These are phyloP conservation scores for Paramecium bursaria DNA, from an alignment of 73 alveolate species.

Conservation along the genomic window DNA sequence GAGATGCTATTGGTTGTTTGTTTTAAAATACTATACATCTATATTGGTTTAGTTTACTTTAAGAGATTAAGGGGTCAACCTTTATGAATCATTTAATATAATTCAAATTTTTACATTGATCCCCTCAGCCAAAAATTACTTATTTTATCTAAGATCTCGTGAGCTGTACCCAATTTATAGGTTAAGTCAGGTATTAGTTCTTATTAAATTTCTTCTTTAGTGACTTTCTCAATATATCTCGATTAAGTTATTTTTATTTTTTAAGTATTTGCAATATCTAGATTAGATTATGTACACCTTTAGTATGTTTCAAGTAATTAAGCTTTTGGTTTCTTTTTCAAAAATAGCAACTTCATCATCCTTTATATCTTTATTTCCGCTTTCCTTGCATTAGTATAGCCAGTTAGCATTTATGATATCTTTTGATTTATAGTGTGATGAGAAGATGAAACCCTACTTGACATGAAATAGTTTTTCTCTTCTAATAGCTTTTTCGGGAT, in stretches of 20 bases:
- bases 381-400: too few relatives aligned
- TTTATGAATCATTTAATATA: too few relatives aligned
- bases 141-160: background rate
- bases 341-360: too few relatives aligned
- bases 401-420: too few relatives aligned
- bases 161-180: background rate
- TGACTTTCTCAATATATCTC: background rate
- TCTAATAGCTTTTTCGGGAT: background rate
- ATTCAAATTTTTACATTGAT: slow-evolving; percentile 37
- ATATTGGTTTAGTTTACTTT: too few relatives aligned
- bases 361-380: too few relatives aligned
- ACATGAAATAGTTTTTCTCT: background rate
- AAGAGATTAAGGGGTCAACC: too few relatives aligned
- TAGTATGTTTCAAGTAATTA: background rate
- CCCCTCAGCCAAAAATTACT: slow-evolving; percentile 31
- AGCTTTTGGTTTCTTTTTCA: too few relatives aligned
- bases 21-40: too few relatives aligned
- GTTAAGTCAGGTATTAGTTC: background rate
- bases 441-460: slow-evolving; percentile 6
- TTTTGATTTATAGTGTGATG: too few relatives aligned
- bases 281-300: background rate
- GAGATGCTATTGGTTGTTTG: too few relatives aligned
- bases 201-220: background rate
- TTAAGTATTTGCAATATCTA: background rate
- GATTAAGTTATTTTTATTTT: background rate